Conservation (phyloP, 257 asterid species). For the Solanum neorickii region DNA sequence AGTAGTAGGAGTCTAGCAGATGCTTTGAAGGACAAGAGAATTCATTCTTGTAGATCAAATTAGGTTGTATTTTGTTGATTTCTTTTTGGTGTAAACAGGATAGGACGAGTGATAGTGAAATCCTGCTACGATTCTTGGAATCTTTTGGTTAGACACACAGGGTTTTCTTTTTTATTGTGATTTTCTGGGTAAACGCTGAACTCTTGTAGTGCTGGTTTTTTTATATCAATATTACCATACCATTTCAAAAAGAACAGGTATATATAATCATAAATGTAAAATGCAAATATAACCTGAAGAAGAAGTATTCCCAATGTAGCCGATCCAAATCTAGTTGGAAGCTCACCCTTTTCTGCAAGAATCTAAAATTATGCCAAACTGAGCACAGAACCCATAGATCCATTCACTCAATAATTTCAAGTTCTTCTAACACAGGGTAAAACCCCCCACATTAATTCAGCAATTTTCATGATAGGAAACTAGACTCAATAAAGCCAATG, state of each 20-base stretch:
- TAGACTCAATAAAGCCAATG: neutral
- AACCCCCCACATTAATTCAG: neutral
- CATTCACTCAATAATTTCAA: neutral
- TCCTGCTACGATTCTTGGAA: neutral
- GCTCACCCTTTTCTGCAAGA: conserved; percentile 99
- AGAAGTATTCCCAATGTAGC: conserved; percentile 96
- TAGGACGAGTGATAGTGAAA: neutral
- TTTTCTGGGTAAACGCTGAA: neutral
- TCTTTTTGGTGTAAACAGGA: neutral
- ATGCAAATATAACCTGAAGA: conserved; percentile 51
- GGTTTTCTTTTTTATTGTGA: neutral
- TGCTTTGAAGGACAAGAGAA: neutral
- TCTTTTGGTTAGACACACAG: neutral
- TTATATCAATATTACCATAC: neutral
- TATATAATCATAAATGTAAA: neutral
- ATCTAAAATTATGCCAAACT: conserved; percentile 46
- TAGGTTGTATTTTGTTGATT: neutral
- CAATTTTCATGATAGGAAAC: neutral
- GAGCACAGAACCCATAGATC: conserved; percentile 13
- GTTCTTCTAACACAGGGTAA: neutral
- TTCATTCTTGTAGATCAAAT: neutral
- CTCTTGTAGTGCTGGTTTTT: neutral
- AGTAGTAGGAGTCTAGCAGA: neutral
- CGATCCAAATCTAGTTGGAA: conserved; percentile 94
- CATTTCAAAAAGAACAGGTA: neutral